These are phyloP conservation scores for Acer negundo DNA, from an alignment of 345 rosid species.

Conservation along the genomic window DNA sequence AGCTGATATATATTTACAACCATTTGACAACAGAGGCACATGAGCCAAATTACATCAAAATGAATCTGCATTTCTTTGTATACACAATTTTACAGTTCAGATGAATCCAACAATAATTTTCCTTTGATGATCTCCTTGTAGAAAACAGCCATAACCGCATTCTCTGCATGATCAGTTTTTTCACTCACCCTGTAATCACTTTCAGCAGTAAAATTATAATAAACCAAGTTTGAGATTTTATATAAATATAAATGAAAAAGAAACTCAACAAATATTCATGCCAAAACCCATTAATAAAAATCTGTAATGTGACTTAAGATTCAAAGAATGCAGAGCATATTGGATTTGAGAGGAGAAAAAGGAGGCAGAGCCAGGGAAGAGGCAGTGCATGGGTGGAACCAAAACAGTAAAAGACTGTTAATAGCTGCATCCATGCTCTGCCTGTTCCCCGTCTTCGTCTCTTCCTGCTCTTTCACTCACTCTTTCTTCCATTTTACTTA, in stretches of 20 bases:
- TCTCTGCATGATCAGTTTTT: background rate
- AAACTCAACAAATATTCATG: background rate
- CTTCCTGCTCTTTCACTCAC: constrained; percentile 36
- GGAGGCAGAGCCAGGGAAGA: constrained; percentile 85
- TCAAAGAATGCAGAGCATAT: too few relatives aligned
- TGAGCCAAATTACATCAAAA: background rate
- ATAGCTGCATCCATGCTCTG: constrained; percentile 70
- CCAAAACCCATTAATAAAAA: background rate
- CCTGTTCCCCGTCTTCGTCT: constrained; percentile 57
- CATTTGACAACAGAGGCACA: background rate
- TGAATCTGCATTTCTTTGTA: background rate
- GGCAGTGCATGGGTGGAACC: constrained; percentile 91
- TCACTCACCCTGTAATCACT: background rate
- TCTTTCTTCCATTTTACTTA: background rate
- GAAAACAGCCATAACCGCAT: background rate
- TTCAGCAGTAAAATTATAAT: background rate
- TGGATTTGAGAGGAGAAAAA: constrained; percentile 25
- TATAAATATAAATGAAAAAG: too few relatives aligned
- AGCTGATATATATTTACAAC: background rate
- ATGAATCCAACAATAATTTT: background rate
- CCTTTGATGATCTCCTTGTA: background rate
- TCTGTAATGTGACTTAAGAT: too few relatives aligned
- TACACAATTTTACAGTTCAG: background rate
- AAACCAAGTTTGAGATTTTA: background rate
- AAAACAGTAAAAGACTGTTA: constrained; percentile 43